Conservation (phyloP, 1,284 basidiomycete species). For the Pseudomicrostroma phylloplanum region DNA sequence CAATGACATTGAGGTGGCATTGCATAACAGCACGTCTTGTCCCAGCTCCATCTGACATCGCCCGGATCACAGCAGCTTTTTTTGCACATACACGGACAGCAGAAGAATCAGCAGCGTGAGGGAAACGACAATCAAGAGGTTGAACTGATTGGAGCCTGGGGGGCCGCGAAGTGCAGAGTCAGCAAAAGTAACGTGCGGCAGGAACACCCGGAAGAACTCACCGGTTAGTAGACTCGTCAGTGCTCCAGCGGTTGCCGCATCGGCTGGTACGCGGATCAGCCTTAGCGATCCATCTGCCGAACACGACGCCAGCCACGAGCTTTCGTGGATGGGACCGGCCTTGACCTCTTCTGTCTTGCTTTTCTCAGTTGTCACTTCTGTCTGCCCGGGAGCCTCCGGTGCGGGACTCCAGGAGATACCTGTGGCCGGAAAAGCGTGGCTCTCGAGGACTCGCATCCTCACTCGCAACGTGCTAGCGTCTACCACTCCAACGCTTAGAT, state of each 20-base stretch:
- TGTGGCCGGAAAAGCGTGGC: conserved; percentile 91
- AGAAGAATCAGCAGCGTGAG: conserved; percentile 7
- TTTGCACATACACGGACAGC: conserved; percentile 12
- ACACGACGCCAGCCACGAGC: background rate
- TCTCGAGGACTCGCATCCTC: conserved; percentile 75
- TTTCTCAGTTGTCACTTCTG: conserved; percentile 16
- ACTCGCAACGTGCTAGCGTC: conserved; percentile 80
- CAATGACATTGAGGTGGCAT: too few species aligned
- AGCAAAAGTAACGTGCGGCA: background rate
- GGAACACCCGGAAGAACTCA: background rate
- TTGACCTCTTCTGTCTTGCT: conserved; percentile 66
- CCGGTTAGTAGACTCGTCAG: background rate
- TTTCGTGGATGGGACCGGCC: conserved; percentile 81
- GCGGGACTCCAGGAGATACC: conserved; percentile 75
- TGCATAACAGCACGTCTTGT: too few species aligned
- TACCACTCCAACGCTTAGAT: conserved; percentile 75
- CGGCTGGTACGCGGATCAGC: background rate
- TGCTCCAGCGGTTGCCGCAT: background rate
- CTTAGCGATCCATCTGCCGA: background rate
- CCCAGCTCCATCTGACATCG: too few species aligned
- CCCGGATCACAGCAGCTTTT: background rate
- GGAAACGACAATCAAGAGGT: too few species aligned
- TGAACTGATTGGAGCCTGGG: too few species aligned
- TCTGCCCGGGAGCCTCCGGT: background rate
- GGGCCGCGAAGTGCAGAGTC: background rate